A percentile compares a stretch with the other conserved stretches of the same genome.
Evolutionary conservation across 2,329 filamentous ascomycete genomes (phyloP).

Genomic region (Xylariaceae sp.): DNA sequence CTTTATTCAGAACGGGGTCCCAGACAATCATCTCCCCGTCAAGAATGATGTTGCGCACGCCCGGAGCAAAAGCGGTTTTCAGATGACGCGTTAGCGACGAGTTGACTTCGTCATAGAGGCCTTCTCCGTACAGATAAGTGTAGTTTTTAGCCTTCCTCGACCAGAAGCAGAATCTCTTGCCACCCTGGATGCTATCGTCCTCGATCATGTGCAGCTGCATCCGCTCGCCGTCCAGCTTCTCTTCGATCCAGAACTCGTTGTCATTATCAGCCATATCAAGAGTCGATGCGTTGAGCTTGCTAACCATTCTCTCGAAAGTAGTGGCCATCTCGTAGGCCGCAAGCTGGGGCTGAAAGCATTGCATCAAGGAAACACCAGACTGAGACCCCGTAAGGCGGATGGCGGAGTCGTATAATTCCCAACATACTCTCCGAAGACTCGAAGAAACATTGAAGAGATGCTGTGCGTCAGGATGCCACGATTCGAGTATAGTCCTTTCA

Average conservation of each 20-base stretch:
- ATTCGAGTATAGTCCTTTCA: slow-evolving; percentile 79
- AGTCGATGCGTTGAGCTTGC: slow-evolving; percentile 47
- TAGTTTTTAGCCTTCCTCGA: slow-evolving; percentile 96
- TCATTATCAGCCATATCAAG: slow-evolving; percentile 58
- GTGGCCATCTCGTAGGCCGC: slow-evolving; percentile 85
- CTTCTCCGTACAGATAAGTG: slow-evolving; percentile 82
- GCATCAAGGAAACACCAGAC: slow-evolving; percentile 74
- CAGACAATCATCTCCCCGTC: slow-evolving; percentile 99
- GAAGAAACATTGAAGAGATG: slow-evolving; percentile 84
- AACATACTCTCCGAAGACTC: slow-evolving; percentile 84
- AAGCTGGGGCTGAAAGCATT: slow-evolving; percentile 93
- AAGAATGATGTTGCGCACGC: slow-evolving; percentile 80
- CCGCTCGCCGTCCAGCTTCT: slow-evolving; percentile 93
- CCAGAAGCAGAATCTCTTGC: slow-evolving; percentile 78
- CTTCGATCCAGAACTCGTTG: slow-evolving; percentile 88
- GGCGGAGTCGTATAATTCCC: slow-evolving; percentile 76
- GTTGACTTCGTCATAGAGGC: slow-evolving; percentile 69
- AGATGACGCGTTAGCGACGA: slow-evolving; percentile 77
- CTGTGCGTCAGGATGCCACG: slow-evolving; percentile 76
- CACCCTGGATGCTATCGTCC: slow-evolving; percentile 62
- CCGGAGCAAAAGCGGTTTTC: slow-evolving; percentile 66
- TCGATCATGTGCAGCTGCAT: slow-evolving; percentile 93
- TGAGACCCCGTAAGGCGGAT: slow-evolving; percentile 70
- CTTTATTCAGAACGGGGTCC: slow-evolving; percentile 79
- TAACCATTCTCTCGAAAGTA: slow-evolving; percentile 71